phyloP scores from a whole-genome alignment of 495 filamentous ascomycete species.

The Neurospora hispaniola region DNA sequence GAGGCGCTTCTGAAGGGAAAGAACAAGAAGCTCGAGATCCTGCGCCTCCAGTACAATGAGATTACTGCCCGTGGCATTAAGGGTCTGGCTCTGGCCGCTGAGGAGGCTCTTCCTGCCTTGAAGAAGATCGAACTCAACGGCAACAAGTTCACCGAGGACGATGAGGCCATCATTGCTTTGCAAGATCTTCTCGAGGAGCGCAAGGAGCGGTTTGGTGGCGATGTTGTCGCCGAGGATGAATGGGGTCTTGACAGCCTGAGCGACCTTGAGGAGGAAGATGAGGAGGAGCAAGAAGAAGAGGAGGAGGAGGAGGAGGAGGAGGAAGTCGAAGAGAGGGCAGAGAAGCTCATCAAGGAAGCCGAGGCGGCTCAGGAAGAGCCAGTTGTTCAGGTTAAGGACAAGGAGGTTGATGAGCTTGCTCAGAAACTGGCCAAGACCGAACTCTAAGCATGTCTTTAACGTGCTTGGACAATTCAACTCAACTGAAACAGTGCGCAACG shows the following conservation, averaged over 20 bases:
- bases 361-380: slow-evolving; percentile 66
- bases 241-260: slow-evolving; percentile 82
- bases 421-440: slow-evolving; percentile 59
- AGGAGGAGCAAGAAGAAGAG: slow-evolving; percentile 60
- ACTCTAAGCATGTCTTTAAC: slow-evolving; percentile 18
- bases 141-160: slow-evolving; percentile 87
- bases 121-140: slow-evolving; percentile 88
- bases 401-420: slow-evolving; percentile 71
- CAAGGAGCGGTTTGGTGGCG: slow-evolving; percentile 51
- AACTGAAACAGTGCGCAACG: slow-evolving; percentile 2
- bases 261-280: slow-evolving; percentile 70
- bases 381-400: slow-evolving; percentile 60
- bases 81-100: slow-evolving; percentile 52
- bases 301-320: slow-evolving; percentile 62
- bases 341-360: slow-evolving; percentile 57
- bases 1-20: slow-evolving; percentile 60
- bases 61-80: slow-evolving; percentile 66
- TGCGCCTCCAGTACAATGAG: slow-evolving; percentile 91
- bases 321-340: slow-evolving; percentile 48
- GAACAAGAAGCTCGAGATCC: slow-evolving; percentile 64
- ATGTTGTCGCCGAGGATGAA: slow-evolving; percentile 49
- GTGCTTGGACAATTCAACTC: neutral
- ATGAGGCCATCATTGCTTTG: slow-evolving; percentile 44
- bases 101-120: slow-evolving; percentile 55
- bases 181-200: slow-evolving; percentile 43